These are phyloP conservation scores for Diaporthe sp. DNA, from an alignment of 2,329 filamentous ascomycete genomes.

Conservation along the genomic window DNA sequence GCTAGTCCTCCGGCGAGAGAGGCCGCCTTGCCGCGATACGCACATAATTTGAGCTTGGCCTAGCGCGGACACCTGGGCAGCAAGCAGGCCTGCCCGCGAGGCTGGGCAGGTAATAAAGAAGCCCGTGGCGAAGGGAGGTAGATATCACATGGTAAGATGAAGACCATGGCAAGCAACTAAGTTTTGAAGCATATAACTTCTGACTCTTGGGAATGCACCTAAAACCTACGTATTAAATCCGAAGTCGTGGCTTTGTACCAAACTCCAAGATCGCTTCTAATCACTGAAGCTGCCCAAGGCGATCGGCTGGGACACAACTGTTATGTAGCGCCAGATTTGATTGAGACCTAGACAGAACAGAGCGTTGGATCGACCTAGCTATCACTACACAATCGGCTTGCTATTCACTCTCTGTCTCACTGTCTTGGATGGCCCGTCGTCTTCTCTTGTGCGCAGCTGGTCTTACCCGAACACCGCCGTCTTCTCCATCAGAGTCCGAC, in stretches of 20 bases:
- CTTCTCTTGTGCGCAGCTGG: conserved; percentile 43
- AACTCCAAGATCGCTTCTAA: not conserved
- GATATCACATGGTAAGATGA: not conserved
- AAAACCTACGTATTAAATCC: too few relatives aligned
- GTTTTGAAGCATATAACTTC: too few relatives aligned
- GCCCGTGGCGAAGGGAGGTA: not conserved
- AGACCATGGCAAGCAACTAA: not conserved
- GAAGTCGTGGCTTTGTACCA: not conserved
- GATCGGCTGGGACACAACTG: not conserved
- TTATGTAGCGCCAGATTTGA: not conserved
- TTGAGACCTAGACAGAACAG: not conserved
- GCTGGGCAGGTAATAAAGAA: not conserved
- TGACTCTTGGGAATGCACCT: not conserved
- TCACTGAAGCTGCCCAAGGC: not conserved
- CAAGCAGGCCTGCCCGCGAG: not conserved
- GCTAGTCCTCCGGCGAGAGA: conserved; percentile 3
- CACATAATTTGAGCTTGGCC: not conserved
- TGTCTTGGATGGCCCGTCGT: conserved; percentile 35
- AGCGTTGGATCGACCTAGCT: not conserved
- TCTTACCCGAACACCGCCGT: conserved; percentile 39
- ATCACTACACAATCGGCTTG: not conserved
- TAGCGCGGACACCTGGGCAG: not conserved
- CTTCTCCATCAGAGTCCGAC: conserved; percentile 35
- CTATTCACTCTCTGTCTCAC: conserved; percentile 40
- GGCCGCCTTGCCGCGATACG: conserved; percentile 18